phyloP scores from a whole-genome alignment of 108 stramenopile species.

The Nitzschia sp. region DNA sequence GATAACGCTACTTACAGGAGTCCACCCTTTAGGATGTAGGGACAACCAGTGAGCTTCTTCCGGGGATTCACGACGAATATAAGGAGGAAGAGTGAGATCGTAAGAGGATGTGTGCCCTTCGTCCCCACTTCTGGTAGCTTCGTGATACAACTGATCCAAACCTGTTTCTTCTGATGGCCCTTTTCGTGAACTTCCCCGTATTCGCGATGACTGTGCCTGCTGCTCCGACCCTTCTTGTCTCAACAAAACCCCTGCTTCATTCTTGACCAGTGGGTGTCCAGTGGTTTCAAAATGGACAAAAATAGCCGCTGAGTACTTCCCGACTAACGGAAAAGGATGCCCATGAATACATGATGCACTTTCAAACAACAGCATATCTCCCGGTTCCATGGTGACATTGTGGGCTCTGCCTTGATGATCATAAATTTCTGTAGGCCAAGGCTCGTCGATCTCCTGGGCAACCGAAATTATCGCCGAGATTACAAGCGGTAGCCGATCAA shows the following conservation, averaged over 20 bases:
- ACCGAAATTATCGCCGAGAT: conserved; percentile 69
- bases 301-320: conserved; percentile 71
- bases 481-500: conserved; percentile 47
- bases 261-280: conserved; percentile 30
- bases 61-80: conserved; percentile 44
- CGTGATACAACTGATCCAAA: conserved; percentile 11
- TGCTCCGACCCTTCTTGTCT: neutral
- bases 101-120: conserved; percentile 27
- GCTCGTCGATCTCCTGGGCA: conserved; percentile 87
- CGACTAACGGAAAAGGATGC: conserved; percentile 84
- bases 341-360: conserved; percentile 89
- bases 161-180: too few species aligned
- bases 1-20: conserved; percentile 7
- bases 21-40: conserved; percentile 46
- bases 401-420: conserved; percentile 83
- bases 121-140: conserved; percentile 13
- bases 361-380: conserved; percentile 92
- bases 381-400: conserved; percentile 83
- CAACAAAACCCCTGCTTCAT: conserved; percentile 49
- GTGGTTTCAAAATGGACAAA: conserved; percentile 74
- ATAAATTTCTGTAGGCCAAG: conserved; percentile 90
- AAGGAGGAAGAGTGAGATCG: conserved; percentile 37
- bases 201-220: neutral
- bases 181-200: neutral
- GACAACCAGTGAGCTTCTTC: conserved; percentile 47